These are phyloP conservation scores for Elaeis guineensis DNA, from an alignment of 176 grass and related monocot species.

Conservation along the genomic window DNA sequence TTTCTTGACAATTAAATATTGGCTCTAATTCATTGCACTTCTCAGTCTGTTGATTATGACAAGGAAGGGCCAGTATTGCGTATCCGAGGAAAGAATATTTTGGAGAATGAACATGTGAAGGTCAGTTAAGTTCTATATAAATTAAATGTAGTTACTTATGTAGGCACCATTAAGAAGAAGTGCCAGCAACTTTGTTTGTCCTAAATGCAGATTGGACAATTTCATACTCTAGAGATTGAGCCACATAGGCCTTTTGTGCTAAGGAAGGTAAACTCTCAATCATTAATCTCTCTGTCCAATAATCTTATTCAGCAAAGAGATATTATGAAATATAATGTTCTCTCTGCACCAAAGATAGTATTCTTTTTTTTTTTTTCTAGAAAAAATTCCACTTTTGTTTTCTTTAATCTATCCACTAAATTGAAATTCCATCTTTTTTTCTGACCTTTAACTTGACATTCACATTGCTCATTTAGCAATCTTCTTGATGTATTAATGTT, in stretches of 20 bases:
- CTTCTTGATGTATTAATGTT: too few relatives aligned
- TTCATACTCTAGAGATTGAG: constrained; percentile 90
- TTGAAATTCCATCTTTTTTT: too few relatives aligned
- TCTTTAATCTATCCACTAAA: too few relatives aligned
- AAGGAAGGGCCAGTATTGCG: constrained; percentile 79
- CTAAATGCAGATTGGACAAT: constrained; percentile 67
- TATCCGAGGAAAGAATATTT: constrained; percentile 81
- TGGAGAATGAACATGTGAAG: constrained; percentile 84
- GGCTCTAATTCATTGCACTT: not conserved
- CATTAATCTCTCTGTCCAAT: not conserved
- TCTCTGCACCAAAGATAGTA: too few relatives aligned
- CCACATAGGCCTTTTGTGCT: constrained; percentile 64
- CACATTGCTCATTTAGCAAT: too few relatives aligned
- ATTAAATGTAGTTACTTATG: not conserved
- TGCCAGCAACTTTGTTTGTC: not conserved
- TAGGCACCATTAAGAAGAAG: not conserved
- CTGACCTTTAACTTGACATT: too few relatives aligned
- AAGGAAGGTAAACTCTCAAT: constrained; percentile 49
- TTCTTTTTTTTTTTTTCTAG: too few relatives aligned
- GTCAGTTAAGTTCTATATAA: constrained; percentile 35
- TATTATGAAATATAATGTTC: too few relatives aligned
- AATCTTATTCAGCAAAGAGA: too few relatives aligned
- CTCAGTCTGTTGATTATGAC: constrained; percentile 83
- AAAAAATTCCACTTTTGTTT: too few relatives aligned
- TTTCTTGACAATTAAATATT: constrained; percentile 3